These are phyloP conservation scores for Ceratobasidium papillatum DNA, from an alignment of 1,284 basidiomycete genomes.

Conservation along the genomic window DNA sequence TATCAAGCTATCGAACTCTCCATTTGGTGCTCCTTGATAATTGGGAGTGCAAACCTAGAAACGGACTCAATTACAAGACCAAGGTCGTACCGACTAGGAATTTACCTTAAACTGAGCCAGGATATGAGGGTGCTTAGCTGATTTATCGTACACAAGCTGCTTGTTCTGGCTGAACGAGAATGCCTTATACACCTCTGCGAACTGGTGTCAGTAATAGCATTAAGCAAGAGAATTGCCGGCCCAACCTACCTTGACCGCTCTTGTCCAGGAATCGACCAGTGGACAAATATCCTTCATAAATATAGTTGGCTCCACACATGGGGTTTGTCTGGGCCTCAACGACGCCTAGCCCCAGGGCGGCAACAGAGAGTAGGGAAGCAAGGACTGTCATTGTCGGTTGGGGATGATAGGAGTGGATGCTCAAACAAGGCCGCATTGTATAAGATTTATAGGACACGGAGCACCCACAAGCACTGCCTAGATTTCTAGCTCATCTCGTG, in stretches of 20 bases:
- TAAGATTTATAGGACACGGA: neutral
- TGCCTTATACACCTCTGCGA: neutral
- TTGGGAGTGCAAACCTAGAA: neutral
- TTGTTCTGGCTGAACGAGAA: neutral
- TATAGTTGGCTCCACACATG: neutral
- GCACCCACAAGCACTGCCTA: neutral
- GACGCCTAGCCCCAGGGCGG: neutral
- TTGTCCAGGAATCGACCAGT: neutral
- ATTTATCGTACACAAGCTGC: neutral
- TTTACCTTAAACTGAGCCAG: neutral
- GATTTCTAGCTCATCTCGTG: neutral
- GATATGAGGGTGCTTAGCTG: constrained; percentile 1
- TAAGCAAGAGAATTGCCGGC: neutral
- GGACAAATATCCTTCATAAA: neutral
- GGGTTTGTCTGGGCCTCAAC: neutral
- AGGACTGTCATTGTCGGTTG: neutral
- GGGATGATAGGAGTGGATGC: neutral
- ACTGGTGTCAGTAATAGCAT: neutral
- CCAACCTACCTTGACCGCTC: neutral
- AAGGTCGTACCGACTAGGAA: neutral
- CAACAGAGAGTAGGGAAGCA: neutral
- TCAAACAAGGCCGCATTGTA: neutral
- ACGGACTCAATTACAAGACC: neutral
- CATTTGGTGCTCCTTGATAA: neutral
- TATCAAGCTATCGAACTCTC: neutral